Conservation (phyloP, 768 basidiomycete species). For the Arthromyces matolae region DNA sequence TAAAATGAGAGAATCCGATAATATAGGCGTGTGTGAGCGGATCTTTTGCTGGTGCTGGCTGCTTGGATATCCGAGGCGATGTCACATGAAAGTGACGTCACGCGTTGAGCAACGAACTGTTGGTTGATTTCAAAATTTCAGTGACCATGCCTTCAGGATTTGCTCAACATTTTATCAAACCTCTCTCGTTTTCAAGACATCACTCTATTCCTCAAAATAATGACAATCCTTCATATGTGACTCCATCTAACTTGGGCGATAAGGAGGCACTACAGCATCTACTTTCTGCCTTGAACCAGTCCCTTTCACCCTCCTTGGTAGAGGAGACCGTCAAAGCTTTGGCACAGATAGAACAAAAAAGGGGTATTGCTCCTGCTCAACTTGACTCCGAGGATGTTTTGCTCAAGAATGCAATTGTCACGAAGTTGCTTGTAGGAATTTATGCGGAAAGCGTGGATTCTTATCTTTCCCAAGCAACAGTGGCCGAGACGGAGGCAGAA, state of each 20-base stretch:
- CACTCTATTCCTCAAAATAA: background rate
- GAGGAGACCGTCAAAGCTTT: slow-evolving; percentile 24
- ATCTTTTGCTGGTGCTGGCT: no score
- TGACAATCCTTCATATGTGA: background rate
- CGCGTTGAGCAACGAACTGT: slow-evolving; percentile 10
- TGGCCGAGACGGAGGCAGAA: slow-evolving; percentile 71
- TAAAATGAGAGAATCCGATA: no score
- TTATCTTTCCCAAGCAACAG: slow-evolving; percentile 61
- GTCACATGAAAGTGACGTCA: slow-evolving; percentile 19
- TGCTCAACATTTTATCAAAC: slow-evolving; percentile 34
- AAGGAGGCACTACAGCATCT: slow-evolving; percentile 36
- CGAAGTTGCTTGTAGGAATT: slow-evolving; percentile 49
- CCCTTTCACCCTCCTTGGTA: slow-evolving; percentile 22
- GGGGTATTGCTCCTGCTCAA: background rate
- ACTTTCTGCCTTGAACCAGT: slow-evolving; percentile 33
- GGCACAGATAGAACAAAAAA: slow-evolving; percentile 23
- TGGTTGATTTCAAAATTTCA: background rate
- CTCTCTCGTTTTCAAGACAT: slow-evolving; percentile 24
- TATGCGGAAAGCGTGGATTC: slow-evolving; percentile 65
- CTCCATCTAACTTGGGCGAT: slow-evolving; percentile 8
- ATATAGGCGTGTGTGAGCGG: no score
- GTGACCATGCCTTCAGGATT: slow-evolving; percentile 33
- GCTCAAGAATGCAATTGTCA: slow-evolving; percentile 41
- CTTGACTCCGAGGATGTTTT: slow-evolving; percentile 32
- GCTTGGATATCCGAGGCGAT: no score